Evolutionary conservation across 2,329 filamentous ascomycete genomes (phyloP).

Genomic region (Podosphaera xanthii): DNA sequence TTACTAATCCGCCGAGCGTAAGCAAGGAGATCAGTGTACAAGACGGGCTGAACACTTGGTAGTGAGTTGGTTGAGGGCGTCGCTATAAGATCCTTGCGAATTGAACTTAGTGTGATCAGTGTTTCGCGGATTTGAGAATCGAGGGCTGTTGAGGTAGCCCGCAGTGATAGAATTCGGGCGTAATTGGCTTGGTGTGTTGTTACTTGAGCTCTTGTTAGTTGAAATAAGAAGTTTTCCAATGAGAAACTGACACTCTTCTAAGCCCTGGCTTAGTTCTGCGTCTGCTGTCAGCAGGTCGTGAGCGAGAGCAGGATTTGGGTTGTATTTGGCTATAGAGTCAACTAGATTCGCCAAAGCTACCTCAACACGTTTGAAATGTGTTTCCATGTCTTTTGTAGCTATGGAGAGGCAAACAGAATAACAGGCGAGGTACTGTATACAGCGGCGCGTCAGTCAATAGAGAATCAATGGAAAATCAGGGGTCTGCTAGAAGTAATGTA

Average conservation of each 20-base stretch:
- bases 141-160: slow-evolving; percentile 37
- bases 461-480: too few relatives aligned
- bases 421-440: too few relatives aligned
- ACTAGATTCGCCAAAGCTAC: slow-evolving; percentile 45
- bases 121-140: slow-evolving; percentile 53
- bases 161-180: slow-evolving; percentile 43
- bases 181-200: slow-evolving; percentile 56
- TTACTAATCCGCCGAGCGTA: slow-evolving; percentile 64
- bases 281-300: slow-evolving; percentile 50
- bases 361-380: slow-evolving; percentile 42
- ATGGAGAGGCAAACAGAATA: background rate
- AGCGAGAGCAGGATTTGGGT: slow-evolving; percentile 45
- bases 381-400: slow-evolving; percentile 21
- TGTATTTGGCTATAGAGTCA: slow-evolving; percentile 64
- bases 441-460: too few relatives aligned
- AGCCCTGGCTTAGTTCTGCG: slow-evolving; percentile 37
- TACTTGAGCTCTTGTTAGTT: slow-evolving; percentile 22
- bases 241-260: slow-evolving; percentile 34
- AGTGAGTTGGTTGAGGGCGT: slow-evolving; percentile 35
- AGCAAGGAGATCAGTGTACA: slow-evolving; percentile 49
- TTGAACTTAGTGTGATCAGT: slow-evolving; percentile 42
- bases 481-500: too few relatives aligned
- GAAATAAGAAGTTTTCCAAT: background rate
- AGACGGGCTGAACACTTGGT: slow-evolving; percentile 28
- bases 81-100: slow-evolving; percentile 48